Evolutionary conservation across 805 yeast species (phyloP).

Genomic region (Cyberlindnera samutprakarnensis): DNA sequence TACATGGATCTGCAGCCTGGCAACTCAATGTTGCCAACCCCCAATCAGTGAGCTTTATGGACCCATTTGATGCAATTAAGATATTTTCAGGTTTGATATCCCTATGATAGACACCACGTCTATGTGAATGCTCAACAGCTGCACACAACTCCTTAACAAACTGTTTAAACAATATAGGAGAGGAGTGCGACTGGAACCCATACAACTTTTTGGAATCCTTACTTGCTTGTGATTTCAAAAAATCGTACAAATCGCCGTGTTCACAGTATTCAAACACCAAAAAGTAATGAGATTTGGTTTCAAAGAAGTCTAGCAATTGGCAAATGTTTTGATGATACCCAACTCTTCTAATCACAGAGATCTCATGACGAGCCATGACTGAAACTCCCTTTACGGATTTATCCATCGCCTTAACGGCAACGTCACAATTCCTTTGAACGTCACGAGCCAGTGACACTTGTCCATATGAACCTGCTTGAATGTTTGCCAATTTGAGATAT

Average conservation of each 20-base stretch:
- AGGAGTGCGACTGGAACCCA: conserved; percentile 8
- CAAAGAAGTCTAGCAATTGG: conserved; percentile 48
- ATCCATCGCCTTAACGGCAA: conserved; percentile 49
- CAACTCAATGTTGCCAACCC: conserved; percentile 46
- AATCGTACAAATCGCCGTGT: conserved; percentile 62
- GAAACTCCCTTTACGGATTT: conserved; percentile 33
- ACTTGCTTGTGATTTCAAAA: conserved; percentile 22
- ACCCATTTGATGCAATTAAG: conserved; percentile 41
- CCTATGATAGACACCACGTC: conserved; percentile 55
- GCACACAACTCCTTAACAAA: conserved; percentile 41
- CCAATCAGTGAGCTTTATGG: conserved; percentile 66
- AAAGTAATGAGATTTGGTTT: conserved; percentile 42
- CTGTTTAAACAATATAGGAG: conserved; percentile 24
- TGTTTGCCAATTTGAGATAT: conserved; percentile 35
- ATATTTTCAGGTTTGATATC: conserved; percentile 73
- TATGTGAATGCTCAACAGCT: conserved; percentile 50
- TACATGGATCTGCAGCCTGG: conserved; percentile 25
- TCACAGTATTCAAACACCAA: conserved; percentile 61
- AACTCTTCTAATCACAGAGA: conserved; percentile 28
- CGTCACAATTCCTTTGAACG: conserved; percentile 24
- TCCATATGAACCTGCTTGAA: conserved; percentile 48
- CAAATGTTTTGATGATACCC: conserved; percentile 44
- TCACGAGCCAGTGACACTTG: conserved; percentile 49
- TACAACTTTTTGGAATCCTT: conserved; percentile 15
- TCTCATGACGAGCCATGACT: conserved; percentile 48